Base-by-base conservation (phyloP, 2,329 filamentous ascomycete species). In the Botrytis deweyae region DNA sequence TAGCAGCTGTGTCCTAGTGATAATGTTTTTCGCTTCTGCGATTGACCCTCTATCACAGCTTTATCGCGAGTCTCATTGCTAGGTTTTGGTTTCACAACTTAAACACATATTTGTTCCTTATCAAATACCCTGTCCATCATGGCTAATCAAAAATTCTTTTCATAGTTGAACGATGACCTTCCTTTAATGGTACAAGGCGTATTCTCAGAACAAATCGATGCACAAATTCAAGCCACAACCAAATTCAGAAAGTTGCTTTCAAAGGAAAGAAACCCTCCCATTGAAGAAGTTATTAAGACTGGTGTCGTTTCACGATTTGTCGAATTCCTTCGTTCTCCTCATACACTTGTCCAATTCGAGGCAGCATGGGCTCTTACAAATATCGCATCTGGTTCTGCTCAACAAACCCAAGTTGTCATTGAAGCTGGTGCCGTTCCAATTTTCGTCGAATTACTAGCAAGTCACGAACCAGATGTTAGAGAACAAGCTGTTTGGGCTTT, bases 281-380 rank as follows among this genome's bases (percentile, higher is more conserved):
- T 99, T 83, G 96, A 99, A 87, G 94, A 97, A 83, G 96, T 99
- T 79, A 99, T 99, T 85, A 97, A 98, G 89, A 98, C 96, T 74
- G 96, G 96, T 81, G 96, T 99, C 77, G 96, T 99, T 78, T 92
- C 91, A 87, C 93, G 96, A 82, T 99, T 99, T 82, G 96, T 99
- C 84, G 94, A 98, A 84, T 99, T 99, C 85, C 91, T 99, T 75
- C 93, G 94, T 82, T 99, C 96, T 73, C 96, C 96, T 77, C 96
- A 99, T 85, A 98, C 96, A 49, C 89, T 99, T 67, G 96, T 99
- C 73, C 96, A 99, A 85, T 99, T 99, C 82, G 96, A 99, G 88
- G 96, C 96, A 81, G 96, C 96, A 62, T 99, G 96, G 96, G 96
- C 96, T 77, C 87, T 99, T 82, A 99, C 96, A 87, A 99, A 99